phyloP scores from a whole-genome alignment of 805 yeast species.

The Nakazawaea holstii region DNA sequence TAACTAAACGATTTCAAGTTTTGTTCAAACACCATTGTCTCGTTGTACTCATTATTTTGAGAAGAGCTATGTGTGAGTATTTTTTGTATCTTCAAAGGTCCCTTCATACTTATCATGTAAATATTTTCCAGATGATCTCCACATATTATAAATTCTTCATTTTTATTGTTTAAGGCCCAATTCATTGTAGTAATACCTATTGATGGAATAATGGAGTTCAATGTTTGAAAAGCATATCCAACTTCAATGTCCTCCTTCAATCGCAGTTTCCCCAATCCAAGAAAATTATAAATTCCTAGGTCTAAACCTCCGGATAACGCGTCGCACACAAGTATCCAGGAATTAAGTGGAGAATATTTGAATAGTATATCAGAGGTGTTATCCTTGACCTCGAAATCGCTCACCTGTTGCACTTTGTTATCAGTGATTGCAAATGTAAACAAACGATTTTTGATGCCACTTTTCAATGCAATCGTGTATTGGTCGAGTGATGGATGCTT shows the following conservation, averaged over 20 bases:
- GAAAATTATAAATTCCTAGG: background rate
- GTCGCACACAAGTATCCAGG: constrained; percentile 4
- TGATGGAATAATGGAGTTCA: background rate
- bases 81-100: background rate
- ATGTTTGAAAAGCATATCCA: constrained; percentile 1
- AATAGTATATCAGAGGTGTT: background rate
- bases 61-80: background rate
- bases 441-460: constrained; percentile 1
- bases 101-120: background rate
- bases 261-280: background rate
- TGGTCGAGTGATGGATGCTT: background rate
- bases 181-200: background rate
- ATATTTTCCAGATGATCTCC: constrained; percentile 6
- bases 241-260: background rate
- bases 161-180: background rate
- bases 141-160: constrained; percentile 1
- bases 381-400: constrained; percentile 1
- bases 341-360: background rate
- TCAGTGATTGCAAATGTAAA: background rate
- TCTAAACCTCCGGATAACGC: background rate
- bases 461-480: background rate
- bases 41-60: background rate
- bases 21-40: background rate
- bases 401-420: background rate
- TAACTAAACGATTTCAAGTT: background rate